A percentile compares a stretch with the other conserved stretches of the same genome.
phyloP scores from a whole-genome alignment of 345 rosid genomes.

The Kernera saxatilis region DNA sequence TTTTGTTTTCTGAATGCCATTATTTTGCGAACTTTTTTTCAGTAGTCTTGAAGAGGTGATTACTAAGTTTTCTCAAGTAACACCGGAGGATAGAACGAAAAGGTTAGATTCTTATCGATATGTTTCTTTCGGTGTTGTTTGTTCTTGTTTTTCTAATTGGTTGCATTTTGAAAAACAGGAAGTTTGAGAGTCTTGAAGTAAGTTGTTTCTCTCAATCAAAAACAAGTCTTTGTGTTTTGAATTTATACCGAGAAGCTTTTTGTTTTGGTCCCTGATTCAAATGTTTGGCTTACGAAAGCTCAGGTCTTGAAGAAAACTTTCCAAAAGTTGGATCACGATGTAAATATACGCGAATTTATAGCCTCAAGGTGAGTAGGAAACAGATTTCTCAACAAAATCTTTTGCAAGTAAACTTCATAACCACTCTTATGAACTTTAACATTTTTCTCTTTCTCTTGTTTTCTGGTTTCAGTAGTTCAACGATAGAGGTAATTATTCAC shows the following conservation, averaged over 20 bases:
- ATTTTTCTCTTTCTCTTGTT: conserved; percentile 19
- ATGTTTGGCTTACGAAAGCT: conserved; percentile 38
- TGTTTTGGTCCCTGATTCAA: conserved; percentile 13
- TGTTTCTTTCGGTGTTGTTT: background rate
- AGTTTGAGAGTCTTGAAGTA: conserved; percentile 89
- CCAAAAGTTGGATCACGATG: conserved; percentile 85
- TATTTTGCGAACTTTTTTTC: background rate
- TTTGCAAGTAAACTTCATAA: background rate
- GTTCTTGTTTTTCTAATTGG: background rate
- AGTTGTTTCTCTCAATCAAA: conserved; percentile 30
- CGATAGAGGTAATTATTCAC: conserved; percentile 63
- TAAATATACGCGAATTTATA: conserved; percentile 68
- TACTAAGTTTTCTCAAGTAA: conserved; percentile 55
- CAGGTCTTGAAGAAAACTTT: conserved; percentile 86
- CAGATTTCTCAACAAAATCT: background rate
- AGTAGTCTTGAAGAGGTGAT: conserved; percentile 71
- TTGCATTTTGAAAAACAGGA: conserved; percentile 44
- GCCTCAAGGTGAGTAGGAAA: conserved; percentile 46
- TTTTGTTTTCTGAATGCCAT: background rate
- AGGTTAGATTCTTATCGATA: conserved; percentile 31
- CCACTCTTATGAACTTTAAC: conserved; percentile 4
- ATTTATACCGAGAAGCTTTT: background rate
- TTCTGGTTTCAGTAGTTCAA: conserved; percentile 54
- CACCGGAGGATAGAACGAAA: conserved; percentile 83
- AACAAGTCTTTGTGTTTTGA: background rate